These are phyloP conservation scores for Aureobasidium zeae DNA, from an alignment of 2,329 filamentous ascomycete species.

Conservation along the genomic window DNA sequence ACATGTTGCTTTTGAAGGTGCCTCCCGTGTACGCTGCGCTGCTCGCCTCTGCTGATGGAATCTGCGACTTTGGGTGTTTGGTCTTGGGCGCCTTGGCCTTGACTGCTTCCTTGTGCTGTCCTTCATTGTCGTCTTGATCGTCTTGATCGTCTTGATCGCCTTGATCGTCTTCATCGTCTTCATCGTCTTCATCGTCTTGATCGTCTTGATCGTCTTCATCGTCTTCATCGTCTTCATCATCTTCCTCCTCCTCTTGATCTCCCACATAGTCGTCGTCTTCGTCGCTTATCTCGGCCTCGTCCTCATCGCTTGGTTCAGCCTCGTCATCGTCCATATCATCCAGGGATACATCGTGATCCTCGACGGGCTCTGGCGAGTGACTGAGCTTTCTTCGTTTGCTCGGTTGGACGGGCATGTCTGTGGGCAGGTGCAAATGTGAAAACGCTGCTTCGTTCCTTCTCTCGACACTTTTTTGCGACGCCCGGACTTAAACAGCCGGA, in stretches of 20 bases:
- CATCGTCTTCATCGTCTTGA: too few species aligned
- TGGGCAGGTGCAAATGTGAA: neutral
- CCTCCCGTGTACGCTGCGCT: slow-evolving; percentile 40
- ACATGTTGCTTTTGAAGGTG: slow-evolving; percentile 56
- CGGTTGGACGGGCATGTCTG: slow-evolving; percentile 24
- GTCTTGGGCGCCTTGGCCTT: slow-evolving; percentile 12
- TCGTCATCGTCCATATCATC: slow-evolving; percentile 13
- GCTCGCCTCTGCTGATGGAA: slow-evolving; percentile 17
- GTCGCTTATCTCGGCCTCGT: neutral
- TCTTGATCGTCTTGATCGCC: neutral
- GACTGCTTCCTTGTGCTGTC: neutral
- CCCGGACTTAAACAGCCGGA: too few species aligned
- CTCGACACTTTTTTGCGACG: too few species aligned
- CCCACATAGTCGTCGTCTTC: neutral
- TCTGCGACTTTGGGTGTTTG: slow-evolving; percentile 17
- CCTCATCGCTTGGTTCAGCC: neutral
- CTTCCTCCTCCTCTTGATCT: slow-evolving; percentile 3
- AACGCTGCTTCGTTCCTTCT: slow-evolving; percentile 2
- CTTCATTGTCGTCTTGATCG: slow-evolving; percentile 1
- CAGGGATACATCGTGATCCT: slow-evolving; percentile 23
- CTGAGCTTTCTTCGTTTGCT: slow-evolving; percentile 29
- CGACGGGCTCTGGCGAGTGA: slow-evolving; percentile 25
- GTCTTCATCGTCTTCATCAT: neutral
- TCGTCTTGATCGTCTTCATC: slow-evolving; percentile 13
- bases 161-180: neutral